phyloP scores from a whole-genome alignment of 805 yeast species.

The Wickerhamiella bombiphila region DNA sequence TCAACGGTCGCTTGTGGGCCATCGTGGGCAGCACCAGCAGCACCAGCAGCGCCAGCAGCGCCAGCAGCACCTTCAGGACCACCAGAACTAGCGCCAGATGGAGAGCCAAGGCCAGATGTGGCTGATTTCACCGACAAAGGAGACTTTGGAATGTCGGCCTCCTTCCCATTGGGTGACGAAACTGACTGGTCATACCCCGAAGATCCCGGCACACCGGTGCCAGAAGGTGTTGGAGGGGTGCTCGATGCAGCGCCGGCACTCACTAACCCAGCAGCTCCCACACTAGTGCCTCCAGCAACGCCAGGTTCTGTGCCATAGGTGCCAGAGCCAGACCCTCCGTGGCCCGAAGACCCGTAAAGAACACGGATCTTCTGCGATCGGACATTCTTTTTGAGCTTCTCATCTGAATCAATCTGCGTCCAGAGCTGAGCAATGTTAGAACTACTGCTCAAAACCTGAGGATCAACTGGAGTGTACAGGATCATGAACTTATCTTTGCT shows the following conservation, averaged over 20 bases:
- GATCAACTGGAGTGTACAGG: conserved; percentile 57
- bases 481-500: conserved; percentile 88
- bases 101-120: neutral
- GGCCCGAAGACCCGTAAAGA: conserved; percentile 2
- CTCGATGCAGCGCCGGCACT: neutral
- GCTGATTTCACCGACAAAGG: neutral
- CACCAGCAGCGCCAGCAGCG: conserved; percentile 17
- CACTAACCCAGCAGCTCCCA: conserved; percentile 4
- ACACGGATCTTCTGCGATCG: conserved; percentile 56
- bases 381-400: conserved; percentile 27
- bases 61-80: conserved; percentile 11
- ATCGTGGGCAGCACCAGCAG: conserved; percentile 19
- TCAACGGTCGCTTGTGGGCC: conserved; percentile 12
- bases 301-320: conserved; percentile 5
- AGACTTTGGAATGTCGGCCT: too few species aligned
- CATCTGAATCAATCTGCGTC: conserved; percentile 39
- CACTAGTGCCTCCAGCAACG: conserved; percentile 14
- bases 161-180: neutral
- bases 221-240: neutral
- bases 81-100: conserved; percentile 1
- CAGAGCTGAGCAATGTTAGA: conserved; percentile 49
- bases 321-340: neutral
- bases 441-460: conserved; percentile 27
- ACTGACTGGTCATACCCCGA: neutral
- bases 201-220: neutral